Evolutionary conservation across 345 rosid genomes (phyloP).

Genomic region (Trapa bicornis): DNA sequence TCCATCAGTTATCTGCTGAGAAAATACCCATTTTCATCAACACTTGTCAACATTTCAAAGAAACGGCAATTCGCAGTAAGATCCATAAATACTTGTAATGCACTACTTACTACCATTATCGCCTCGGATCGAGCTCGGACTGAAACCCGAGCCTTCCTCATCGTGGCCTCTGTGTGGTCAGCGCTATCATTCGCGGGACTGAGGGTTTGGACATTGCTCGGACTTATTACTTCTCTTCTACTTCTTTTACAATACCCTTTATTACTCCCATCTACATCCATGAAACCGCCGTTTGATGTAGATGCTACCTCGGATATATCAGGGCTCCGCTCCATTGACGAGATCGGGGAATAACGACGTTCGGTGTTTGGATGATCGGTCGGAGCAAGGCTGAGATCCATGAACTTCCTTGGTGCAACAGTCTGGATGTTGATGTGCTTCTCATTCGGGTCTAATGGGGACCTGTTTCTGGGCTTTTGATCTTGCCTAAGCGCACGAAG

Average conservation of each 20-base stretch:
- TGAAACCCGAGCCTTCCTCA: slow-evolving; percentile 57
- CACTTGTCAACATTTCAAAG: too few relatives aligned
- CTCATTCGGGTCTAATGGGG: slow-evolving; percentile 6
- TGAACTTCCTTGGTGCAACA: slow-evolving; percentile 29
- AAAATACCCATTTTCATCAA: not conserved
- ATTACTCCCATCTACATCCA: slow-evolving; percentile 14
- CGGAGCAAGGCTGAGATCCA: slow-evolving; percentile 37
- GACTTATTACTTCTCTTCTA: slow-evolving; percentile 8
- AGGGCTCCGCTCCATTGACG: slow-evolving; percentile 34
- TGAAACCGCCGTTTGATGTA: slow-evolving; percentile 6
- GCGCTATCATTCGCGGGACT: slow-evolving; percentile 21
- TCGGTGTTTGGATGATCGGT: slow-evolving; percentile 14
- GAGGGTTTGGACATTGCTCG: slow-evolving; percentile 32
- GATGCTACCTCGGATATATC: slow-evolving; percentile 15
- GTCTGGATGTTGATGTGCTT: slow-evolving; percentile 12
- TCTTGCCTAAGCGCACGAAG: slow-evolving; percentile 21
- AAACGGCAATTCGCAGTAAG: too few relatives aligned
- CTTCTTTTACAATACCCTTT: slow-evolving; percentile 14
- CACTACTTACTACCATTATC: slow-evolving; percentile 9
- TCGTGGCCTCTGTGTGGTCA: slow-evolving; percentile 59
- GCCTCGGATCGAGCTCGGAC: slow-evolving; percentile 52
- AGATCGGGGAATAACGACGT: slow-evolving; percentile 25
- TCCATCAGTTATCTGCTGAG: slow-evolving; percentile 46
- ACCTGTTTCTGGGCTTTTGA: slow-evolving; percentile 10
- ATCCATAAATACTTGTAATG: not conserved